Conservation (phyloP, 2,329 filamentous ascomycete genomes). For the Didymella keratinophila region DNA sequence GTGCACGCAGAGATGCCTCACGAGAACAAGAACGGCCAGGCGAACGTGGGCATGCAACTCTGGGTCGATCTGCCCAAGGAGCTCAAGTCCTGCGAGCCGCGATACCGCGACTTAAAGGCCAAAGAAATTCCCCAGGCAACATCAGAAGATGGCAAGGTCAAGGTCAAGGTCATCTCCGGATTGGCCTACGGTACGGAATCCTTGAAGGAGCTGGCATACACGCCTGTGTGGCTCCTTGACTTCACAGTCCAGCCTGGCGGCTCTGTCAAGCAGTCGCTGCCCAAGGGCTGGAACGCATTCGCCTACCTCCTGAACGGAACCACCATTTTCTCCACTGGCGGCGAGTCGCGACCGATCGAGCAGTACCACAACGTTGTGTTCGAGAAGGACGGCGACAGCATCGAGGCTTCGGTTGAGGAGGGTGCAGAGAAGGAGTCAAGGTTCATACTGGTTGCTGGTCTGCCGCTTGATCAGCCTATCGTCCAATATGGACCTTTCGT, state of each 20-base stretch:
- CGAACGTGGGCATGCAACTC: conserved; percentile 88
- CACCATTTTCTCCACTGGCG: conserved; percentile 61
- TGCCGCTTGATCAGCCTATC: conserved; percentile 58
- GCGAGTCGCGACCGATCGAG: conserved; percentile 58
- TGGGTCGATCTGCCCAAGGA: conserved; percentile 90
- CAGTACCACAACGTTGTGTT: conserved; percentile 92
- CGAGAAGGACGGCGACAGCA: conserved; percentile 76
- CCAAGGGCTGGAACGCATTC: conserved; percentile 87
- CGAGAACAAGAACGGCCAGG: conserved; percentile 75
- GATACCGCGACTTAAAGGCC: conserved; percentile 85
- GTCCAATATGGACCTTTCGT: conserved; percentile 53
- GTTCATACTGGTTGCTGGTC: conserved; percentile 77
- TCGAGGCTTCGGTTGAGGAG: conserved; percentile 73
- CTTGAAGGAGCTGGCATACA: conserved; percentile 90
- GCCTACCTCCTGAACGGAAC: conserved; percentile 83
- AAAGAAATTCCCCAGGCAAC: conserved; percentile 79
- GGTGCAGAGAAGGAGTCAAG: conserved; percentile 66
- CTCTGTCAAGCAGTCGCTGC: conserved; percentile 75
- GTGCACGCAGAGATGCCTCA: conserved; percentile 96
- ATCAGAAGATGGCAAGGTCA: conserved; percentile 75
- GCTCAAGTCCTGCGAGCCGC: conserved; percentile 87
- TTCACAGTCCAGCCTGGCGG: conserved; percentile 82
- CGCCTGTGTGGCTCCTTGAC: conserved; percentile 95
- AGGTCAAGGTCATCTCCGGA: conserved; percentile 89
- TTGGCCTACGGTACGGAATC: conserved; percentile 84